Conservation (phyloP, 2,329 filamentous ascomycete genomes). For the Colletotrichum simmondsii region DNA sequence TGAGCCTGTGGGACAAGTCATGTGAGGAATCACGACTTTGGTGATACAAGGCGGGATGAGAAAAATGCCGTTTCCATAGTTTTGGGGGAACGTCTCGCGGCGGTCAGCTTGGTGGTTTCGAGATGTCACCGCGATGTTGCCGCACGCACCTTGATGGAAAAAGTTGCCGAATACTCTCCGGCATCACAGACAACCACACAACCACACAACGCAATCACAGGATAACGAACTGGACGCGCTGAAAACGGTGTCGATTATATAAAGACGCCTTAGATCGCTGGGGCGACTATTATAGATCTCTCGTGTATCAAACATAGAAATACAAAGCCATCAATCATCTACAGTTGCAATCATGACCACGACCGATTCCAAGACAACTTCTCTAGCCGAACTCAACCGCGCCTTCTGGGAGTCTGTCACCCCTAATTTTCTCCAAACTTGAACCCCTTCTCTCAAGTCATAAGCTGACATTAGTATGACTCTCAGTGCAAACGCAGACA, state of each 20-base stretch:
- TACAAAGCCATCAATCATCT: background rate
- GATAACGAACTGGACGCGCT: background rate
- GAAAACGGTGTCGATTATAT: background rate
- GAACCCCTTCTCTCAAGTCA: background rate
- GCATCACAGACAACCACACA: background rate
- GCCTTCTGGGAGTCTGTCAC: slow-evolving; percentile 32
- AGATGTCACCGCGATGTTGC: slow-evolving; percentile 2
- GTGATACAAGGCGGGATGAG: background rate
- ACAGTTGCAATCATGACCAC: background rate
- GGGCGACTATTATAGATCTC: background rate
- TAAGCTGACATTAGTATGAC: background rate
- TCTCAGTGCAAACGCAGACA: slow-evolving; percentile 25
- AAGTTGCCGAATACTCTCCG: slow-evolving; percentile 32
- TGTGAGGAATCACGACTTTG: slow-evolving; percentile 29
- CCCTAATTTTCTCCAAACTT: background rate
- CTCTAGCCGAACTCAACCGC: slow-evolving; percentile 32
- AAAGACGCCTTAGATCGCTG: background rate
- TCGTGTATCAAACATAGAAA: background rate
- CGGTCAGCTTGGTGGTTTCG: background rate
- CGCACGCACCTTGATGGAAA: background rate
- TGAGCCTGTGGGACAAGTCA: slow-evolving; percentile 5
- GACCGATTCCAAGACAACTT: background rate
- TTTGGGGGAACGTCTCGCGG: background rate
- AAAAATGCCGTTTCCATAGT: background rate
- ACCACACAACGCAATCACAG: background rate